Evolutionary conservation across 305 asterid species (phyloP), one percentile per base, ranked within the genome.

Genomic region (Fraxinus dipetala): DNA sequence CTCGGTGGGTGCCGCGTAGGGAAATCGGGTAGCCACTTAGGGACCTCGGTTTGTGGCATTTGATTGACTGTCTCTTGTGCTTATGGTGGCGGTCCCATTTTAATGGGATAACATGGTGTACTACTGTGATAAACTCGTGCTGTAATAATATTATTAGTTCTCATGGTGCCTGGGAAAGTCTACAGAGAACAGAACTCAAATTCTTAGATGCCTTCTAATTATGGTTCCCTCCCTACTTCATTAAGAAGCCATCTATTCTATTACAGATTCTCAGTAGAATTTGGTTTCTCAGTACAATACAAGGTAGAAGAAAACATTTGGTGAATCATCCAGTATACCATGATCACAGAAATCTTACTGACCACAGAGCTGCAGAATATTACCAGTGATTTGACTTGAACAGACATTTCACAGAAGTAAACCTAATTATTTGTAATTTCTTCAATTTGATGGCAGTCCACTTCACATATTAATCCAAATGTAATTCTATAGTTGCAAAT

Each of bases 351-450:
- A 67, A 67, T 30, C 38, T 67, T 26, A 28, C 10, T 13, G 36
- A 67, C 18, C 36, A 26, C 20, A 48, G 20, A 4, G 7, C 59
- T 14, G 20, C 59, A 48, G 20, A 48, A 48, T 48, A 0, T 30
- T 26, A 30, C 18, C 36, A 67, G 38, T 30, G 75, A 67, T 28
- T 67, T 67, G 75, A 67, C 38, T 61, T 22, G 18, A 67, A 28
- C 20, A 4, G 74, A 67, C 36, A 67, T 56, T 79, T 79, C 28
- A 61, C 18, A 11, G 36, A 0, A 20, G 59, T 84, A 74, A 84
- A 59, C 76, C 20, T 48, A 83, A 13, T 78, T 59, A 20, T 70
- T 61, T 59, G 59, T 78, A 38, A 72, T 78, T 80, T 82, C 69
- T 78, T 38, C 81, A 69, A 40, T 51, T 51, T 38, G 48, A 74